These are phyloP conservation scores for Fusarium dimerum DNA, from an alignment of 2,329 filamentous ascomycete species.

Conservation along the genomic window DNA sequence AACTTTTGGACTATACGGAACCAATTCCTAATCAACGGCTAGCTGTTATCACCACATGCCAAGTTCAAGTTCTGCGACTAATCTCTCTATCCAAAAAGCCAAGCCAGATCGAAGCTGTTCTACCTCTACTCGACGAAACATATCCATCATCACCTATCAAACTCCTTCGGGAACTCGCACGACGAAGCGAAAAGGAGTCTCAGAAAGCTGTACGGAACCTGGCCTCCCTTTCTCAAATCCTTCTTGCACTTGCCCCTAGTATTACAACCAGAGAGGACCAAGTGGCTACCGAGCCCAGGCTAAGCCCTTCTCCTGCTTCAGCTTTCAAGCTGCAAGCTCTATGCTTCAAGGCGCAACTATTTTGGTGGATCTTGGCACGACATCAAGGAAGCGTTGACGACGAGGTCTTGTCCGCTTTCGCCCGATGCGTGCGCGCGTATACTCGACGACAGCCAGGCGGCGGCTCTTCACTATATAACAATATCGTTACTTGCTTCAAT, in stretches of 20 bases:
- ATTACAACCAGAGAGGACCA: constrained; percentile 65
- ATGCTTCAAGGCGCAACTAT: constrained; percentile 61
- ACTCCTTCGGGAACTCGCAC: constrained; percentile 52
- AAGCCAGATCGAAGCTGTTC: constrained; percentile 55
- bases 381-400: constrained; percentile 62
- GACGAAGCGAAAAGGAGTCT: constrained; percentile 44
- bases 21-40: constrained; percentile 47
- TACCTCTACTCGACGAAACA: constrained; percentile 56
- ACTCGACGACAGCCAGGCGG: constrained; percentile 50
- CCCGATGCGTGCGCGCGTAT: constrained; percentile 63
- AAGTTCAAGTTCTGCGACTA: constrained; percentile 65
- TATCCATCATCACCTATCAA: constrained; percentile 58
- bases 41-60: constrained; percentile 60
- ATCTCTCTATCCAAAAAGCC: constrained; percentile 62
- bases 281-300: constrained; percentile 51
- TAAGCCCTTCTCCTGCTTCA: constrained; percentile 56
- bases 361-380: constrained; percentile 65
- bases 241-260: constrained; percentile 68
- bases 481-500: constrained; percentile 34
- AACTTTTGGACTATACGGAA: constrained; percentile 63
- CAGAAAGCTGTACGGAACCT: constrained; percentile 66
- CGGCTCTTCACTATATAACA: constrained; percentile 39
- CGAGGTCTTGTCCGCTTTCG: constrained; percentile 66
- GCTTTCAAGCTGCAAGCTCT: constrained; percentile 65
- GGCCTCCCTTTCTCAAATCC: constrained; percentile 63